Base-by-base conservation (phyloP, 1,284 basidiomycete genomes). In the Boletus smithii region DNA sequence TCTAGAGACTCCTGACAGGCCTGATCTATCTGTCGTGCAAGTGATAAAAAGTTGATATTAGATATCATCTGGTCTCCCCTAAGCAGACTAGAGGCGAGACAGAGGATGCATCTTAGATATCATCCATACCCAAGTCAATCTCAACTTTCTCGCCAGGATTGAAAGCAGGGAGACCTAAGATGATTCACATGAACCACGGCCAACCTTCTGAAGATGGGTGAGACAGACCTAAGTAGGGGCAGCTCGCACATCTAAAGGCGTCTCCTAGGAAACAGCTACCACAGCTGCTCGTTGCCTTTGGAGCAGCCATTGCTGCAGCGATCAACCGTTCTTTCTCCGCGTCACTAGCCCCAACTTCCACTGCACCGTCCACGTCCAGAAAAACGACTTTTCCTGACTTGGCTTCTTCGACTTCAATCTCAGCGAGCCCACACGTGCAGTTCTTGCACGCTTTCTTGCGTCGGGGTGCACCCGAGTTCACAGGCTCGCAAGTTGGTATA, bases 221-320 rank as follows among this genome's bases (percentile, higher is more conserved):
- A 39, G 24, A 79, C 86, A 57, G 57, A 95, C 94, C 95, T 40
- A 94, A 76, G 69, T 97, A 99, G 23, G 95, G 97, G 68, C 95
- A 99, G 50, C 90, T 83, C 16, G 85, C 88, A 69, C 95, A 99
- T 58, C 95, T 76, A 74, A 99, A 99, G 1, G 95, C 97, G 69
- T 99, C 95, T 9, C 95, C 97, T 42, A 99, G 74, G 75, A 93
- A 98, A 74, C 95, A 99, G 69, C 79, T 97, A n/a, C 94, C 95
- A 72, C 95, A 99, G 61, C 91, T 94, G 65, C 90, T 94, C 40
- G 94, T 98, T 57, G 88, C 88, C 71, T 91, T 91, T 40, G 84
- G 81, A 18, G 85, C 80, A 20, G 77, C 77, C 56, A 75, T 80
- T 3, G 83, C 85, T 11, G 84, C 85, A 24, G 71, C 67, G 49